Conservation (phyloP, 1,139 yeast genomes). For the Hansenula lynferdii region DNA sequence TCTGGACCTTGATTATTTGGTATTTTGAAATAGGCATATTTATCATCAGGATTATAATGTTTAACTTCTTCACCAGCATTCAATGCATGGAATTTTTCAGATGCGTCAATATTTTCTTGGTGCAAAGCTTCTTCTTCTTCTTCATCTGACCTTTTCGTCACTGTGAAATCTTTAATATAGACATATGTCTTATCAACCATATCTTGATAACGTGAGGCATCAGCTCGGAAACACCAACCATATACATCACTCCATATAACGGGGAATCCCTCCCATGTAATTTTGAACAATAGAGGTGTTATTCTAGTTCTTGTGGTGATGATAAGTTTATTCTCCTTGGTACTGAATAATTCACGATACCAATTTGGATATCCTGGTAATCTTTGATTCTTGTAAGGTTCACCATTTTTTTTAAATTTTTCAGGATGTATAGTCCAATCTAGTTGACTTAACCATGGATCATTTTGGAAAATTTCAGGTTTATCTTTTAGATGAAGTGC, state of each 20-base stretch:
- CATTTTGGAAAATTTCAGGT: constrained; percentile 32
- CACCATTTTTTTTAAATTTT: constrained; percentile 64
- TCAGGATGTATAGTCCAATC: constrained; percentile 76
- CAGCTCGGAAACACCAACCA: constrained; percentile 89
- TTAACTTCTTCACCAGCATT: neutral
- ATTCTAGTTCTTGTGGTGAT: constrained; percentile 70
- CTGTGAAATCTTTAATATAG: constrained; percentile 18
- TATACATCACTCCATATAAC: constrained; percentile 69
- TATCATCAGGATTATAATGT: neutral
- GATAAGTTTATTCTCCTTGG: constrained; percentile 40
- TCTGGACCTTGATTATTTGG: constrained; percentile 88
- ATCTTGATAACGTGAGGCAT: constrained; percentile 30
- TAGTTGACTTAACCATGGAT: constrained; percentile 88
- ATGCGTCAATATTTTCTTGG: neutral
- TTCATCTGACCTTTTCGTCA: constrained; percentile 32
- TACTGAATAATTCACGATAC: constrained; percentile 72
- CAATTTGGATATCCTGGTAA: constrained; percentile 92
- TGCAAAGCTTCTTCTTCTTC: constrained; percentile 18
- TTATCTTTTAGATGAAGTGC: constrained; percentile 40
- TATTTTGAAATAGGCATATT: constrained; percentile 48
- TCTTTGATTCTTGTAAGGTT: constrained; percentile 73
- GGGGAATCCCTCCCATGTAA: constrained; percentile 86
- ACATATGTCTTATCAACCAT: constrained; percentile 50
- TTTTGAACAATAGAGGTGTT: constrained; percentile 68
- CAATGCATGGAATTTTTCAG: neutral